Conservation (phyloP, 2,329 filamentous ascomycete genomes). For the Falciphora oryzae region DNA sequence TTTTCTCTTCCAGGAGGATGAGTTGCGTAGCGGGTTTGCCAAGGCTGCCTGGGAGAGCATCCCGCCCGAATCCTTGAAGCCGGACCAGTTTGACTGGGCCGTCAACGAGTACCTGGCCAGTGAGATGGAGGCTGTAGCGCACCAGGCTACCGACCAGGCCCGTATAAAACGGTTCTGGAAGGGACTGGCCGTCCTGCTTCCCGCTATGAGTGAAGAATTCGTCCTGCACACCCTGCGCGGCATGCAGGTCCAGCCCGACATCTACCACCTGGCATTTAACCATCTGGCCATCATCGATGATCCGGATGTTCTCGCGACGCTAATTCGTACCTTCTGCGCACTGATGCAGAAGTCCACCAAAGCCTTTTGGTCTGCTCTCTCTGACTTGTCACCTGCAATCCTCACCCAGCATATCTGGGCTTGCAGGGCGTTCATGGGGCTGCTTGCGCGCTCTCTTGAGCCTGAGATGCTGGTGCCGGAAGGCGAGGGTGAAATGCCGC, state of each 20-base stretch:
- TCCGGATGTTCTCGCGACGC: constrained; percentile 56
- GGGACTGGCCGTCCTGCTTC: constrained; percentile 68
- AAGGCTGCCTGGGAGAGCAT: constrained; percentile 62
- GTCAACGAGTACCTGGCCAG: constrained; percentile 67
- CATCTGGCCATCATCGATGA: constrained; percentile 41
- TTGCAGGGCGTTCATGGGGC: constrained; percentile 58
- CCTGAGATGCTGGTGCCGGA: constrained; percentile 44
- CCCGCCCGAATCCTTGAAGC: constrained; percentile 53
- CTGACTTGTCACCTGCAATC: constrained; percentile 70
- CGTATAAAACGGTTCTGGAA: constrained; percentile 72
- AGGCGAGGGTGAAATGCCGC: constrained; percentile 48
- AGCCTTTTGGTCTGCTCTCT: constrained; percentile 85
- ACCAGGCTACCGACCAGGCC: constrained; percentile 31
- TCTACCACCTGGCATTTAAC: constrained; percentile 55
- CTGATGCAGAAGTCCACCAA: constrained; percentile 70
- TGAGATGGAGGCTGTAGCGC: constrained; percentile 59
- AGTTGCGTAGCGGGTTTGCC: constrained; percentile 59
- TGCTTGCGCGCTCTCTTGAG: constrained; percentile 56
- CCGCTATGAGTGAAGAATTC: constrained; percentile 64
- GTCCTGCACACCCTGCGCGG: constrained; percentile 73
- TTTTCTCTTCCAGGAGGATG: constrained; percentile 74
- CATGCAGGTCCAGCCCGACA: constrained; percentile 71
- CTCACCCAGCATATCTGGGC: constrained; percentile 81
- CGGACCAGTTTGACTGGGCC: constrained; percentile 80
- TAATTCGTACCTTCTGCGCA: constrained; percentile 64